Evolutionary conservation across 164 flowering plant species (phyloP).

Genomic region (Chimonanthus praecox): DNA sequence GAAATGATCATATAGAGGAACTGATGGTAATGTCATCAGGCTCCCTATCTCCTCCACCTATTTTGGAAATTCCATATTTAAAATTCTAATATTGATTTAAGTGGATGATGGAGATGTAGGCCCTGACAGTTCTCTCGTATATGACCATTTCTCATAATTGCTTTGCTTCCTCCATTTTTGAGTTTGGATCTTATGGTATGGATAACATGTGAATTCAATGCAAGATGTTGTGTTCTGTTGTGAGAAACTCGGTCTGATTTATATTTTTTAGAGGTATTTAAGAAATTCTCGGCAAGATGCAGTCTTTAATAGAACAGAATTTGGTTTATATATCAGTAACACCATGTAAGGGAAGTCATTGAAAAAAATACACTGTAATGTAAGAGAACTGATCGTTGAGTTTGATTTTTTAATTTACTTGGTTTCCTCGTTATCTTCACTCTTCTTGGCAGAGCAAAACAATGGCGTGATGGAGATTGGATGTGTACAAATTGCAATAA

Average conservation of each 20-base stretch:
- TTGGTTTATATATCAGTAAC: not conserved
- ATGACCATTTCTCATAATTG: not conserved
- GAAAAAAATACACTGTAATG: too few species aligned
- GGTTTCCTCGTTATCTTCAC: not conserved
- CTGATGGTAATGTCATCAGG: too few species aligned
- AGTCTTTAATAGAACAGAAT: not conserved
- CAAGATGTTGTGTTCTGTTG: not conserved
- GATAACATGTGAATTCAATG: not conserved
- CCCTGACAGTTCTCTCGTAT: too few species aligned
- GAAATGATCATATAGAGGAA: too few species aligned
- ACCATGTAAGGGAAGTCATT: too few species aligned
- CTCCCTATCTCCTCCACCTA: too few species aligned
- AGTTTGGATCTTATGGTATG: not conserved
- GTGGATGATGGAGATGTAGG: not conserved
- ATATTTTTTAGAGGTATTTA: not conserved
- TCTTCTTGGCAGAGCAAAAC: conserved; percentile 55
- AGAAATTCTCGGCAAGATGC: not conserved
- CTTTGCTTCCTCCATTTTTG: not conserved
- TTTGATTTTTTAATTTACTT: not conserved
- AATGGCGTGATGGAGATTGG: conserved; percentile 98
- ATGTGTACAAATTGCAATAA: conserved; percentile 91
- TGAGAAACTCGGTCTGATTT: not conserved
- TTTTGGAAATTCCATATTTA: too few species aligned
- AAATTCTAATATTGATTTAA: not conserved
- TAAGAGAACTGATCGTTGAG: not conserved